A percentile compares a stretch with the other conserved stretches of the same genome.
Evolutionary conservation across 2,329 filamentous ascomycete genomes (phyloP).

Genomic region (Botryosphaeria dothidea): DNA sequence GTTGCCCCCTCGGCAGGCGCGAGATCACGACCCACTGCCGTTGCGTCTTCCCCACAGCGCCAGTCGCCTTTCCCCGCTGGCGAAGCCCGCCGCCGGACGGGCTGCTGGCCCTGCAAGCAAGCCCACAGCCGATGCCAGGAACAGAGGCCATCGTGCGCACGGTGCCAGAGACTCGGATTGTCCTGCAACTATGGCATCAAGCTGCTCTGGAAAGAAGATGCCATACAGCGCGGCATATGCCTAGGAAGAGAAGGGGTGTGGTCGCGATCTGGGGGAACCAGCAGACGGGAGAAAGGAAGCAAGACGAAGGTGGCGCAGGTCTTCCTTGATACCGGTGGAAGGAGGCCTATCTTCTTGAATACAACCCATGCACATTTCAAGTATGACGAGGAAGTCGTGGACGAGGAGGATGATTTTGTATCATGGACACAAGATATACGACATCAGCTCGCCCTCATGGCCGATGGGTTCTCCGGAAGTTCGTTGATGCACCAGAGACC

Average conservation of each 20-base stretch:
- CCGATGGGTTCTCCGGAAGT: neutral
- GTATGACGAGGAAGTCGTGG: neutral
- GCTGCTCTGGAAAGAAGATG: constrained; percentile 34
- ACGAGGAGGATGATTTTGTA: neutral
- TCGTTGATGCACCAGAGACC: neutral
- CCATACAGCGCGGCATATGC: constrained; percentile 26
- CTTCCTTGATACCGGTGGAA: constrained; percentile 29
- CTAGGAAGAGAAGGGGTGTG: constrained; percentile 21
- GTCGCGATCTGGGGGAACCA: constrained; percentile 13
- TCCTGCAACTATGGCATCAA: constrained; percentile 28
- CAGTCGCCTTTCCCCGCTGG: neutral
- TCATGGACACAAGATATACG: neutral
- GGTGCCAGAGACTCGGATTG: constrained; percentile 29
- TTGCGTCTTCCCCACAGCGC: too few species aligned
- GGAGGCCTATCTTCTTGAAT: constrained; percentile 28
- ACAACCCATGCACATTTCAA: constrained; percentile 26
- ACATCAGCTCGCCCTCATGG: neutral
- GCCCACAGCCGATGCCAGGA: constrained; percentile 36
- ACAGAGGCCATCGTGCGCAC: constrained; percentile 30
- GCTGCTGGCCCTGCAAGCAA: constrained; percentile 25
- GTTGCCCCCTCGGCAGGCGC: too few species aligned
- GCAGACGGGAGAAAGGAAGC: neutral
- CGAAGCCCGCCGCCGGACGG: constrained; percentile 16
- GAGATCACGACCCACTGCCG: too few species aligned
- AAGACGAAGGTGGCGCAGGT: neutral